A percentile compares a stretch with the other conserved stretches of the same genome.
phyloP scores from a whole-genome alignment of 139 green algal genomes.

The Haematococcus sp. region DNA sequence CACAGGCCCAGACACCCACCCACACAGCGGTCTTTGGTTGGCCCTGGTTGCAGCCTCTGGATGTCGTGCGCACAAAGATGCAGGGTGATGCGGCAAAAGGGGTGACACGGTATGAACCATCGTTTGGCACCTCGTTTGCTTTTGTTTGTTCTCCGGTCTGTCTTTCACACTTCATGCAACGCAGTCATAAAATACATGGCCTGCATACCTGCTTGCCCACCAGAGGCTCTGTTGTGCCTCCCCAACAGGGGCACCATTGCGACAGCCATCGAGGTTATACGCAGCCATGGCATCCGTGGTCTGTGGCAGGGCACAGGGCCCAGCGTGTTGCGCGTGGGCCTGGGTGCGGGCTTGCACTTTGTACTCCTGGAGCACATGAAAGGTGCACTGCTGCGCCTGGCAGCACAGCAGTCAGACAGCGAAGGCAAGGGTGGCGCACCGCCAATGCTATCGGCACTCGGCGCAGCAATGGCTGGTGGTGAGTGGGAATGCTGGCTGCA shows the following conservation, averaged over 20 bases:
- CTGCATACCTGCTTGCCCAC: no score
- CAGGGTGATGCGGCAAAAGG: slow-evolving; percentile 69
- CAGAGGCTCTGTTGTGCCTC: no score
- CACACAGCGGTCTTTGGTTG: no score
- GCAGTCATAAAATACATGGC: no score
- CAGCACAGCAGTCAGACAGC: not conserved
- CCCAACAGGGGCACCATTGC: slow-evolving; percentile 26
- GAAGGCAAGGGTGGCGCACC: not conserved
- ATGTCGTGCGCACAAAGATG: slow-evolving; percentile 85
- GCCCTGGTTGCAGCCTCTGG: slow-evolving; percentile 67
- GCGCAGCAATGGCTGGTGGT: slow-evolving; percentile 28
- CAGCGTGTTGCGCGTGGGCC: slow-evolving; percentile 66
- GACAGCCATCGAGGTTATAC: slow-evolving; percentile 47
- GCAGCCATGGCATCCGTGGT: slow-evolving; percentile 41
- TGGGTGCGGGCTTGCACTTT: slow-evolving; percentile 80
- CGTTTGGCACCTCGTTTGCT: not conserved
- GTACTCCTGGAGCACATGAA: slow-evolving; percentile 68
- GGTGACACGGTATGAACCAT: not conserved
- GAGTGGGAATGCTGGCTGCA: no score
- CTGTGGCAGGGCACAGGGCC: slow-evolving; percentile 78
- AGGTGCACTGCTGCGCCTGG: not conserved
- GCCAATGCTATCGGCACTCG: not conserved
- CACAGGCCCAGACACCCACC: no score
- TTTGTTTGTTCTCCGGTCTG: not conserved
- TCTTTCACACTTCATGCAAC: no score